Percentiles rank a stretch among this genome's conserved stretches.
Evolutionary conservation across 371 early-diverging fungal species (phyloP).

Genomic region (Synchytrium microbalum): DNA sequence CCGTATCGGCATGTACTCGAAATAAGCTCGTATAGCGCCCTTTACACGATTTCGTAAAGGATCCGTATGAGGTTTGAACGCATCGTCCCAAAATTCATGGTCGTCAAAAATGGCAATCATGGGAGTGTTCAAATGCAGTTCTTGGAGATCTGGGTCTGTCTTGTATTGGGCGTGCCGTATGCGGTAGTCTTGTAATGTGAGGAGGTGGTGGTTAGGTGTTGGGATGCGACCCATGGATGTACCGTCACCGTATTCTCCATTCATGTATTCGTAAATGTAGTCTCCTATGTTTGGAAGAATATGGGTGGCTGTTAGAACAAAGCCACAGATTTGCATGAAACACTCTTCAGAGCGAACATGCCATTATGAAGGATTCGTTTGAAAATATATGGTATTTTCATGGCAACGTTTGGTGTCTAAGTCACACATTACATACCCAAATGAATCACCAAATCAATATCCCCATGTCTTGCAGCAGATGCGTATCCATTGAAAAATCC

Average conservation of each 20-base stretch:
- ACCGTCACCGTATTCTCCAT: constrained; percentile 30
- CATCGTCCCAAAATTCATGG: constrained; percentile 26
- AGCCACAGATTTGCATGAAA: too few species aligned
- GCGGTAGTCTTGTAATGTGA: constrained; percentile 17
- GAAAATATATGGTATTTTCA: too few species aligned
- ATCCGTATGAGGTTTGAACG: constrained; percentile 10
- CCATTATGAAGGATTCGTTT: too few species aligned
- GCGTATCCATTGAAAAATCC: constrained; percentile 32
- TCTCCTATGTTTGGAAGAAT: too few species aligned
- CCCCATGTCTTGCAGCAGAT: constrained; percentile 15
- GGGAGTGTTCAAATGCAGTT: constrained; percentile 20
- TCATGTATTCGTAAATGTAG: constrained; percentile 18
- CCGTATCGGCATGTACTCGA: constrained; percentile 33
- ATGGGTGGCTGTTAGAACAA: too few species aligned
- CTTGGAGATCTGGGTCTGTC: constrained; percentile 24
- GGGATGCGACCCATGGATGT: constrained; percentile 21
- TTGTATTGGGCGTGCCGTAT: constrained; percentile 29
- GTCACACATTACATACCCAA: too few species aligned
- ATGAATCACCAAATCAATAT: constrained; percentile 29
- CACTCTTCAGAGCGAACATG: too few species aligned
- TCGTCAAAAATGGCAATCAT: constrained; percentile 28
- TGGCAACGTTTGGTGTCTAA: too few species aligned
- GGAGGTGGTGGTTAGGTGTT: constrained; percentile 17
- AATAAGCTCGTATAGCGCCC: constrained; percentile 28
- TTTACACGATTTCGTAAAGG: constrained; percentile 15